Conservation (phyloP, 164 flowering plant species). For the Liriodendron chinense region DNA sequence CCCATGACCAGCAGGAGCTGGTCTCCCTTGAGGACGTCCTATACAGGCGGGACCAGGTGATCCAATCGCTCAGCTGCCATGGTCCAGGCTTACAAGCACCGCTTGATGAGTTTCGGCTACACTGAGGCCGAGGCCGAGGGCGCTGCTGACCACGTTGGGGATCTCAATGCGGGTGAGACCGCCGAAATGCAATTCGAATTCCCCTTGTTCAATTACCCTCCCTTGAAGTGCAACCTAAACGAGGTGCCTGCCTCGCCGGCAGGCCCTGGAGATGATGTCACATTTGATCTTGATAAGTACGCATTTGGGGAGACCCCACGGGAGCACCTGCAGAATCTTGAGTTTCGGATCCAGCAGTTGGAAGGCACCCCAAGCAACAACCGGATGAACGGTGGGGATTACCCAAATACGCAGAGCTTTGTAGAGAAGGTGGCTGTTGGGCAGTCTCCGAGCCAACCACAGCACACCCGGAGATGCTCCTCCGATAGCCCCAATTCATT, state of each 20-base stretch:
- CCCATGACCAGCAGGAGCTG: constrained; percentile 80
- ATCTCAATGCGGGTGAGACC: constrained; percentile 29
- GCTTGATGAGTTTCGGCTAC: constrained; percentile 86
- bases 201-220: constrained; percentile 66
- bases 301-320: constrained; percentile 67
- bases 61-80: constrained; percentile 77
- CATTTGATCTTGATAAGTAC: constrained; percentile 63
- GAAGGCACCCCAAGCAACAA: constrained; percentile 42
- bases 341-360: constrained; percentile 36
- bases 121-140: constrained; percentile 58
- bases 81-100: constrained; percentile 80
- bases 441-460: constrained; percentile 52
- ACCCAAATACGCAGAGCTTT: constrained; percentile 38
- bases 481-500: constrained; percentile 50
- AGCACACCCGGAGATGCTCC: constrained; percentile 56
- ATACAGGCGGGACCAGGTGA: constrained; percentile 75
- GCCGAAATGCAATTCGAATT: constrained; percentile 39
- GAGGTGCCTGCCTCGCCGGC: constrained; percentile 29
- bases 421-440: constrained; percentile 64
- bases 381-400: constrained; percentile 44
- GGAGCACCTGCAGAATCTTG: constrained; percentile 46
- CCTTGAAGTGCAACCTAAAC: constrained; percentile 58
- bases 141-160: constrained; percentile 8
- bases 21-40: constrained; percentile 68
- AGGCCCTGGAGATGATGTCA: constrained; percentile 43